Conservation (phyloP, 2,329 filamentous ascomycete genomes). For the Hypocrella siamensis region DNA sequence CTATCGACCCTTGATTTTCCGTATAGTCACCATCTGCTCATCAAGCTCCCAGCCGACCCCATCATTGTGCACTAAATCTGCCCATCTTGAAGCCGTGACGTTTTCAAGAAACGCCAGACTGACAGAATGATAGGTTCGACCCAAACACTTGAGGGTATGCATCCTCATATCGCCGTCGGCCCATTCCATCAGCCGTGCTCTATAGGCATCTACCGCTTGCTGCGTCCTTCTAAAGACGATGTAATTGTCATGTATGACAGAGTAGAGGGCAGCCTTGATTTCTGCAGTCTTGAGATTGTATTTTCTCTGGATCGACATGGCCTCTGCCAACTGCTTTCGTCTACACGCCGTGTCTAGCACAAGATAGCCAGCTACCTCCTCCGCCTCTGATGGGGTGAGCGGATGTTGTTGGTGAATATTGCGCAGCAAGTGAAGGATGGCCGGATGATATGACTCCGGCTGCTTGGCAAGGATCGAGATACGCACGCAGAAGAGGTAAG, state of each 20-base stretch:
- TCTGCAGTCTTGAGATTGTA: slow-evolving; percentile 51
- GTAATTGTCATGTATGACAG: slow-evolving; percentile 72
- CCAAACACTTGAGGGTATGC: slow-evolving; percentile 76
- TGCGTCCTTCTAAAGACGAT: slow-evolving; percentile 59
- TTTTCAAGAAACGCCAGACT: slow-evolving; percentile 55
- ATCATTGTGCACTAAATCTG: slow-evolving; percentile 47
- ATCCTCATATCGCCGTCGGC: slow-evolving; percentile 58
- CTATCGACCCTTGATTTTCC: slow-evolving; percentile 32
- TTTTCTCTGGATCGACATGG: slow-evolving; percentile 47
- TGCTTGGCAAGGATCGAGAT: slow-evolving; percentile 67
- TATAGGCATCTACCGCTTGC: slow-evolving; percentile 63
- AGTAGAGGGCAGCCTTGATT: slow-evolving; percentile 51
- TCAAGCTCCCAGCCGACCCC: slow-evolving; percentile 77
- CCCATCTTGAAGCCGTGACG: slow-evolving; percentile 55
- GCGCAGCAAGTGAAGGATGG: slow-evolving; percentile 63
- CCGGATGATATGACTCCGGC: slow-evolving; percentile 79
- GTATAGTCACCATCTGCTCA: slow-evolving; percentile 59
- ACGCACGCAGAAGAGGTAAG: slow-evolving; percentile 83
- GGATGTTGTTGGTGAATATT: slow-evolving; percentile 52
- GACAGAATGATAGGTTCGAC: slow-evolving; percentile 62
- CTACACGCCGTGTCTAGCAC: slow-evolving; percentile 83
- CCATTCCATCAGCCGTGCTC: slow-evolving; percentile 65
- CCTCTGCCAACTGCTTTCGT: slow-evolving; percentile 56
- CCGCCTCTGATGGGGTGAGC: slow-evolving; percentile 55
- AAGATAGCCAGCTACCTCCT: slow-evolving; percentile 67